These are phyloP conservation scores for Leptosphaerulina australis DNA, from an alignment of 2,329 filamentous ascomycete genomes.

Conservation along the genomic window DNA sequence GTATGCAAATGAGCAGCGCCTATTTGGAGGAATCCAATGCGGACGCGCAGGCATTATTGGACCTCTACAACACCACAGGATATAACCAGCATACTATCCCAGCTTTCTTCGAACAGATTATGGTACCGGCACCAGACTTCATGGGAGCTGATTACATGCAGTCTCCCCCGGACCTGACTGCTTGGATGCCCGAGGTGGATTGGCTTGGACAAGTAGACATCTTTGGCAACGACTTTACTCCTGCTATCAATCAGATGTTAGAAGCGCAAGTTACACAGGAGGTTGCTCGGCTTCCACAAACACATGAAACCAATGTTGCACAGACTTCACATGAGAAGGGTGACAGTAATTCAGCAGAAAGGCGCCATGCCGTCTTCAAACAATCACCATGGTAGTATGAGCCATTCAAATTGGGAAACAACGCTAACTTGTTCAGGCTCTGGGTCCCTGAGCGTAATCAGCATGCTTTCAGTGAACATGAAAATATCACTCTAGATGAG, in stretches of 20 bases:
- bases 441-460: conserved; percentile 39
- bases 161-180: conserved; percentile 22
- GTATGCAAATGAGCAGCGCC: not conserved
- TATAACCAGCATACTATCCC: conserved; percentile 12
- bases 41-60: conserved; percentile 19
- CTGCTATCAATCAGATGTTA: conserved; percentile 23
- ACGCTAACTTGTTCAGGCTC: conserved; percentile 23
- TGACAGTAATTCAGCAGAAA: conserved; percentile 14
- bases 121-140: conserved; percentile 29
- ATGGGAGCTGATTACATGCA: conserved; percentile 21
- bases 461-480: conserved; percentile 39
- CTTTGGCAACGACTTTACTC: conserved; percentile 26
- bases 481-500: conserved; percentile 34
- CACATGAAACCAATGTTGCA: not conserved
- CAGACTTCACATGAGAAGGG: conserved; percentile 1
- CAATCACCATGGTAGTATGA: conserved; percentile 23
- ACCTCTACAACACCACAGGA: conserved; percentile 13
- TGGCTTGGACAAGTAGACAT: conserved; percentile 25
- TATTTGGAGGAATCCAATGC: conserved; percentile 3
- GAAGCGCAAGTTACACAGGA: conserved; percentile 11
- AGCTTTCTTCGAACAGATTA: conserved; percentile 28
- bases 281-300: not conserved
- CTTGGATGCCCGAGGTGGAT: conserved; percentile 29
- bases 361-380: conserved; percentile 24
- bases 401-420: not conserved